A percentile compares a stretch with the other conserved stretches of the same genome.
phyloP scores from a whole-genome alignment of 2,329 filamentous ascomycete genomes.

The Apiospora hydei region DNA sequence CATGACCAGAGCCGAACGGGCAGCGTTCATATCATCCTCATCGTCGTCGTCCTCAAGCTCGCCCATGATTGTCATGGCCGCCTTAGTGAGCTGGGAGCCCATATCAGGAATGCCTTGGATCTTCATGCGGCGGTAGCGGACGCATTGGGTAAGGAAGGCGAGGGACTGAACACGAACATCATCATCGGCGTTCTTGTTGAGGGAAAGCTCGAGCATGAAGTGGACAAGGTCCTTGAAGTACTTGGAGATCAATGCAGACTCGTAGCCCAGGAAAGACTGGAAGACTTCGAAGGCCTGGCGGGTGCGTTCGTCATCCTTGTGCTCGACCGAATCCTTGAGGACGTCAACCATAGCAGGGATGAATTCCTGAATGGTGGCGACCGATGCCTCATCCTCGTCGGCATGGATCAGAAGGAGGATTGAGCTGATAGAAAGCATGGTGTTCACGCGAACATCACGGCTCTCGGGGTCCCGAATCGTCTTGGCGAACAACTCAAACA shows the following conservation, averaged over 20 bases:
- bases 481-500: constrained; percentile 83
- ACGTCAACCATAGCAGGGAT: constrained; percentile 90
- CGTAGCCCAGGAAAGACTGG: constrained; percentile 91
- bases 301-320: constrained; percentile 83
- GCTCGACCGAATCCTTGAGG: constrained; percentile 82
- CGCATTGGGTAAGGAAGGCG: constrained; percentile 90
- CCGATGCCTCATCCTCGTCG: constrained; percentile 79
- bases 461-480: constrained; percentile 92
- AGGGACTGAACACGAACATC: constrained; percentile 90
- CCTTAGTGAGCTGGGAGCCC: constrained; percentile 85
- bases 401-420: constrained; percentile 87
- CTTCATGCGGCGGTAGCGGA: constrained; percentile 93
- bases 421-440: constrained; percentile 87
- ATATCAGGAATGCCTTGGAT: constrained; percentile 86
- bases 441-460: constrained; percentile 92
- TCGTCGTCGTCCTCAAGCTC: constrained; percentile 82
- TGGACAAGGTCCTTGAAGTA: constrained; percentile 90
- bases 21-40: constrained; percentile 85
- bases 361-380: constrained; percentile 79
- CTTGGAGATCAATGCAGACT: constrained; percentile 80
- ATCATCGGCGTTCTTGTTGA: constrained; percentile 79
- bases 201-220: constrained; percentile 91
- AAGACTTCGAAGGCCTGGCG: constrained; percentile 96
- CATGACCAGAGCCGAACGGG: constrained; percentile 82
- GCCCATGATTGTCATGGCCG: constrained; percentile 86